Percentiles rank a stretch among this genome's conserved stretches.
Evolutionary conservation across 83 land plant genomes (phyloP).

Genomic region (Picea abies): DNA sequence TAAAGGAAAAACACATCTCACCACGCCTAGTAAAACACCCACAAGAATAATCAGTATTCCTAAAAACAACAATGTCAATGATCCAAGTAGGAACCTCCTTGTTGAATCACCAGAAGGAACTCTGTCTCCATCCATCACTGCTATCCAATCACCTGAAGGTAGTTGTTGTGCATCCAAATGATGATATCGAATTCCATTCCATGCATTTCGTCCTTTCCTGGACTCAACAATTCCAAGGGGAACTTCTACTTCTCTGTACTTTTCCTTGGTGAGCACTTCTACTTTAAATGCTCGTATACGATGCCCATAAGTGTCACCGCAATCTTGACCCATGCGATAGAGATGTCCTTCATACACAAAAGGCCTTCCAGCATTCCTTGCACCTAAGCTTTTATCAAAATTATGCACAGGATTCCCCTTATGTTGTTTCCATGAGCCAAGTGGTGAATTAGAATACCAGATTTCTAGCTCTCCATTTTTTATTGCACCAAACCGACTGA

Average conservation of each 20-base stretch:
- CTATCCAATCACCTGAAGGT: conserved; percentile 78
- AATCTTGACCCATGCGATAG: conserved; percentile 90
- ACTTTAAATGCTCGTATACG: conserved; percentile 65
- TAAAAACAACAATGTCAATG: conserved; percentile 32
- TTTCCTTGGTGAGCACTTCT: conserved; percentile 55
- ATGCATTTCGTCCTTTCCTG: conserved; percentile 74
- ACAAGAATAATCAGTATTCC: conserved; percentile 39
- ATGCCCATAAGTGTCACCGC: conserved; percentile 85
- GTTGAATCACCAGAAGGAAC: conserved; percentile 78
- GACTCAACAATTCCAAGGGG: conserved; percentile 52
- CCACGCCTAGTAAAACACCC: conserved; percentile 63
- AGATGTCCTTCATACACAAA: conserved; percentile 72
- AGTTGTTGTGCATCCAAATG: conserved; percentile 81
- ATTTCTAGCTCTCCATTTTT: conserved; percentile 84
- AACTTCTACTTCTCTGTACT: conserved; percentile 79
- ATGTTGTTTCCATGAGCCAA: conserved; percentile 83
- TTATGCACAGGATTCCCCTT: conserved; percentile 78
- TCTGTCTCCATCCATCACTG: conserved; percentile 90
- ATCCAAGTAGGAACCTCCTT: conserved; percentile 54
- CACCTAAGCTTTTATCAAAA: conserved; percentile 64
- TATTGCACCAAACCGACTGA: conserved; percentile 54
- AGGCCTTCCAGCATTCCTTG: conserved; percentile 92
- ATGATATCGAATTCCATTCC: conserved; percentile 87
- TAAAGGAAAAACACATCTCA: conserved; percentile 63
- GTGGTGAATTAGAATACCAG: conserved; percentile 72